Evolutionary conservation across 106 monocot genomes (phyloP).

Genomic region (Dioscorea alata): DNA sequence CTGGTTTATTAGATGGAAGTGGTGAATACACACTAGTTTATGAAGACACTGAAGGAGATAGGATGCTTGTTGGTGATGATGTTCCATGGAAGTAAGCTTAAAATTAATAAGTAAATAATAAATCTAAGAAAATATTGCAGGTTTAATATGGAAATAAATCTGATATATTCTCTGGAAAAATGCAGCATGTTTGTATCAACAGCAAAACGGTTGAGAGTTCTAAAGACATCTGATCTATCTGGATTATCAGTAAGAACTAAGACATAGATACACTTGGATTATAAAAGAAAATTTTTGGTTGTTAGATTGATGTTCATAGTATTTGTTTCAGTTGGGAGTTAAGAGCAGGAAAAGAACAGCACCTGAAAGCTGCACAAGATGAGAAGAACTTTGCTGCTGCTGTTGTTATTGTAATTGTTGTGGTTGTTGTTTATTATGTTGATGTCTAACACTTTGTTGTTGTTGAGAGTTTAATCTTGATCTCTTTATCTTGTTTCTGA

Average conservation of each 20-base stretch:
- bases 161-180: neutral
- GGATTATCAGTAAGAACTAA: conserved; percentile 26
- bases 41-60: conserved; percentile 90
- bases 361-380: conserved; percentile 5
- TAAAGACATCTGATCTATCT: conserved; percentile 72
- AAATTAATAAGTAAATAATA: too few relatives aligned
- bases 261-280: neutral
- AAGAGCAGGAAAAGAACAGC: conserved; percentile 28
- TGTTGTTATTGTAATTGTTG: too few relatives aligned
- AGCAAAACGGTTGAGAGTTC: conserved; percentile 67
- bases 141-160: neutral
- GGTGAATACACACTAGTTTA: conserved; percentile 88
- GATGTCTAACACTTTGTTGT: too few relatives aligned
- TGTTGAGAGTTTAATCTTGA: too few relatives aligned
- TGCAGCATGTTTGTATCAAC: conserved; percentile 74
- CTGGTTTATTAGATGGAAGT: conserved; percentile 60
- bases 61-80: conserved; percentile 87
- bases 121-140: neutral
- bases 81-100: conserved; percentile 93
- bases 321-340: conserved; percentile 24
- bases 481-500: too few relatives aligned
- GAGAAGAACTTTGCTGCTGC: too few relatives aligned
- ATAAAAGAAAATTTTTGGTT: neutral
- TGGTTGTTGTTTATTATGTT: too few relatives aligned
- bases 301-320: neutral